Evolutionary conservation across 1,284 basidiomycete species (phyloP).

Genomic region (Ustilago trichophora): DNA sequence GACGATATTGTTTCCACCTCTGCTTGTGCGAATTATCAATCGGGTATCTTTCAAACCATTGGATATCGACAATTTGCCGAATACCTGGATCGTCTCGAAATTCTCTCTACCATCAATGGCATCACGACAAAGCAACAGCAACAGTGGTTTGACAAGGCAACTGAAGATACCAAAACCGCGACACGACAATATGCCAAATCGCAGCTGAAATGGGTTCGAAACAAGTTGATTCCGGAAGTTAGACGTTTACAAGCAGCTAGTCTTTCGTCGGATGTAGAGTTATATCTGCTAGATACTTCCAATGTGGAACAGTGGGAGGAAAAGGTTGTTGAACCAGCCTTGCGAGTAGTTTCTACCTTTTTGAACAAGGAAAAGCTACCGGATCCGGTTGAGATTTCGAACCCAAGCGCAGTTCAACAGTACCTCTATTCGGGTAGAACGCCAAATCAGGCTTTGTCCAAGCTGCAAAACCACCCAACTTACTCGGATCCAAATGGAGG

Average conservation of each 20-base stretch:
- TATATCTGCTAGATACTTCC: constrained; percentile 78
- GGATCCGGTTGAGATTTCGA: constrained; percentile 73
- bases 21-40: constrained; percentile 71
- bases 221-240: constrained; percentile 84
- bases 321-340: constrained; percentile 57
- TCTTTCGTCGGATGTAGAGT: constrained; percentile 59
- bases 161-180: constrained; percentile 82
- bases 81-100: constrained; percentile 70
- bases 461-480: no score
- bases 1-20: constrained; percentile 7
- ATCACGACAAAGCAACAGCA: background rate
- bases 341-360: constrained; percentile 69
- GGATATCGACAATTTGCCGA: constrained; percentile 89
- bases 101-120: background rate
- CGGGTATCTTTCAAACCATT: constrained; percentile 93
- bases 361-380: constrained; percentile 72
- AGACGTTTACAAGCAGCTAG: constrained; percentile 20
- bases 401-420: constrained; percentile 70
- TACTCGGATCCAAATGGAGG: no score
- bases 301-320: constrained; percentile 71
- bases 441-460: constrained; percentile 67
- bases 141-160: constrained; percentile 72
- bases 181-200: constrained; percentile 91
- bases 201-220: constrained; percentile 91
- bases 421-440: constrained; percentile 39